phyloP scores from a whole-genome alignment of 495 filamentous ascomycete genomes.

The Tuber umbilicatum region DNA sequence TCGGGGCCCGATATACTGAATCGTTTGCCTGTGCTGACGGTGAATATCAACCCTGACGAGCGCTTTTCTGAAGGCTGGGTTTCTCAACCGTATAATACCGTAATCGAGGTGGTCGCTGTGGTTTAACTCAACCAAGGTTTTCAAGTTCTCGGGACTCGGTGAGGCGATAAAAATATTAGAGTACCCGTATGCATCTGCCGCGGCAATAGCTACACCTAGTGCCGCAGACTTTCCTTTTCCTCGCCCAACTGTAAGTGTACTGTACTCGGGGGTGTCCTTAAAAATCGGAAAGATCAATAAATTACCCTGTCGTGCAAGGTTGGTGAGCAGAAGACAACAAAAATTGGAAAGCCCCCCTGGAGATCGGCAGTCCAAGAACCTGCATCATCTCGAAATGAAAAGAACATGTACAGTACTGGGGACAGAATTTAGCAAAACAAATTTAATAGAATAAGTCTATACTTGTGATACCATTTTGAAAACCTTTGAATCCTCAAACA shows the following conservation, averaged over 20 bases:
- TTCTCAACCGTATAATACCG: conserved; percentile 95
- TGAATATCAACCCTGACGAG: conserved; percentile 96
- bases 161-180: conserved; percentile 99
- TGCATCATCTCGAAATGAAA: too few relatives aligned
- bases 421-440: too few relatives aligned
- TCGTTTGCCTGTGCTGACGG: conserved; percentile 91
- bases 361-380: too few relatives aligned
- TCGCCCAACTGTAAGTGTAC: conserved; percentile 86
- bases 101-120: conserved; percentile 96
- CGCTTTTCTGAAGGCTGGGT: conserved; percentile 98
- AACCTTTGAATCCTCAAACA: too few relatives aligned
- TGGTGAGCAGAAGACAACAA: too few relatives aligned
- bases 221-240: conserved; percentile 96
- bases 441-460: too few relatives aligned
- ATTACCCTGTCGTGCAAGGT: too few relatives aligned
- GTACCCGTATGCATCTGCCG: conserved; percentile 91
- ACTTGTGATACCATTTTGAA: too few relatives aligned
- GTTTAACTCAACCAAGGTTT: conserved; percentile 92
- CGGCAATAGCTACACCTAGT: conserved; percentile 86
- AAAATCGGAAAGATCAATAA: too few relatives aligned
- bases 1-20: conserved; percentile 95
- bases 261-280: too few relatives aligned
- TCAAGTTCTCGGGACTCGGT: conserved; percentile 95
- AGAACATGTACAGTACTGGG: too few relatives aligned
- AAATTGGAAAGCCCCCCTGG: too few relatives aligned